Evolutionary conservation across 306 rosid species (phyloP).

Genomic region (Cucumis cinereus): DNA sequence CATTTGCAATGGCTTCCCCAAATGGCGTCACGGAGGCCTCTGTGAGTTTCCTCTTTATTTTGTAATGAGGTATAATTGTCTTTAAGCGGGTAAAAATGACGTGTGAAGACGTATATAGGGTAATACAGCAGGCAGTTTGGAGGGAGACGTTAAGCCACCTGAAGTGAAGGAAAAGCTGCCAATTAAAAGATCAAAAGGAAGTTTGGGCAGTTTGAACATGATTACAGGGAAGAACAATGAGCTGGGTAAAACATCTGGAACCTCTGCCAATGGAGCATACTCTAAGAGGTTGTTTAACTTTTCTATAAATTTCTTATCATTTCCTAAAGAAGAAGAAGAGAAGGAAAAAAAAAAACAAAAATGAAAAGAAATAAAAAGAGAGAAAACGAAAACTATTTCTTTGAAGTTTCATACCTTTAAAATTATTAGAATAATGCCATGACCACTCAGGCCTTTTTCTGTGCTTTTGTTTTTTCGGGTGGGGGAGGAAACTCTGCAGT

Average conservation of each 20-base stretch:
- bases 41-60: slow-evolving; percentile 38
- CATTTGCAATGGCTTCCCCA: slow-evolving; percentile 88
- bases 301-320: not conserved
- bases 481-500: not conserved
- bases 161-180: slow-evolving; percentile 90
- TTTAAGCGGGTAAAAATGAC: slow-evolving; percentile 16
- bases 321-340: too few relatives aligned
- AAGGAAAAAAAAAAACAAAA: too few relatives aligned
- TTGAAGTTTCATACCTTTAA: too few relatives aligned
- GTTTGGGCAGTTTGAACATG: slow-evolving; percentile 97
- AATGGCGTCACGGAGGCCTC: slow-evolving; percentile 86
- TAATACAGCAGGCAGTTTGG: slow-evolving; percentile 66
- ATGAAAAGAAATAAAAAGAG: too few relatives aligned
- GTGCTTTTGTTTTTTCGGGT: not conserved
- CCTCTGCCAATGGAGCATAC: slow-evolving; percentile 69
- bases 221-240: slow-evolving; percentile 83
- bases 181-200: slow-evolving; percentile 95
- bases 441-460: too few relatives aligned
- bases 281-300: slow-evolving; percentile 62
- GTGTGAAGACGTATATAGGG: slow-evolving; percentile 40
- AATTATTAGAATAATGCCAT: too few relatives aligned
- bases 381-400: too few relatives aligned
- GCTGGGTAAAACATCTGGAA: slow-evolving; percentile 57
- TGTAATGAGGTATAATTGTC: slow-evolving; percentile 8
- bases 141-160: slow-evolving; percentile 68